Percentiles rank a stretch among this genome's conserved stretches.
phyloP scores from a whole-genome alignment of 352 stramenopile species.

The Phytophthora constricta region DNA sequence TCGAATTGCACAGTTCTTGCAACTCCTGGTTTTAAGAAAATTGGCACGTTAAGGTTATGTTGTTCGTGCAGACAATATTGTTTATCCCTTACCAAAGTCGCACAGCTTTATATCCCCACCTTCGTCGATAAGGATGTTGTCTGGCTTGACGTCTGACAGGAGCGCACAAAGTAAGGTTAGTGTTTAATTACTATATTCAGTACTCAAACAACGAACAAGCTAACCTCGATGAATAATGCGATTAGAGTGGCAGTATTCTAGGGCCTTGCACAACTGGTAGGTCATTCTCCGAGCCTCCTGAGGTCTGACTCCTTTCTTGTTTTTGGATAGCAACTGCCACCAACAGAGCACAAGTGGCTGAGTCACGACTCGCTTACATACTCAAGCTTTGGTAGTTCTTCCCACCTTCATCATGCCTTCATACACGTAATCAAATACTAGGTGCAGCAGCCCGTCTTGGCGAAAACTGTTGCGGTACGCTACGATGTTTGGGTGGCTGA shows the following conservation, averaged over 20 bases:
- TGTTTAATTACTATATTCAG: not conserved
- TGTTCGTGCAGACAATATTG: not conserved
- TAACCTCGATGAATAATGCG: constrained; percentile 84
- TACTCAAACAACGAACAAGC: not conserved
- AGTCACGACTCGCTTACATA: not conserved
- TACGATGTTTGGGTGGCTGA: constrained; percentile 84
- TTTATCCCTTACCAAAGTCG: constrained; percentile 79
- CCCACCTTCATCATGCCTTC: constrained; percentile 75
- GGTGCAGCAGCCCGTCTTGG: constrained; percentile 73
- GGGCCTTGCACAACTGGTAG: constrained; percentile 78
- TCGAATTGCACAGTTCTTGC: constrained; percentile 80
- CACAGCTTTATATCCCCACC: constrained; percentile 75
- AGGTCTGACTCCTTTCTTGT: constrained; percentile 68
- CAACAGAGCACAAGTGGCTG: not conserved
- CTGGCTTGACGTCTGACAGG: constrained; percentile 74
- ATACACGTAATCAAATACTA: constrained; percentile 83
- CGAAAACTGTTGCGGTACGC: constrained; percentile 84
- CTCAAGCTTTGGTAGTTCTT: not conserved
- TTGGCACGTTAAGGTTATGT: constrained; percentile 7
- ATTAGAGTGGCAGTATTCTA: constrained; percentile 82
- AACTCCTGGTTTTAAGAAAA: constrained; percentile 42
- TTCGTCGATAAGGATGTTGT: constrained; percentile 86
- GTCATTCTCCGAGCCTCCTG: constrained; percentile 53
- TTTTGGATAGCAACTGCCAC: constrained; percentile 56
- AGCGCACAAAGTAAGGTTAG: not conserved